These are phyloP conservation scores for Tetramitus jugosus DNA, from an alignment of 208 protist species.

Conservation along the genomic window DNA sequence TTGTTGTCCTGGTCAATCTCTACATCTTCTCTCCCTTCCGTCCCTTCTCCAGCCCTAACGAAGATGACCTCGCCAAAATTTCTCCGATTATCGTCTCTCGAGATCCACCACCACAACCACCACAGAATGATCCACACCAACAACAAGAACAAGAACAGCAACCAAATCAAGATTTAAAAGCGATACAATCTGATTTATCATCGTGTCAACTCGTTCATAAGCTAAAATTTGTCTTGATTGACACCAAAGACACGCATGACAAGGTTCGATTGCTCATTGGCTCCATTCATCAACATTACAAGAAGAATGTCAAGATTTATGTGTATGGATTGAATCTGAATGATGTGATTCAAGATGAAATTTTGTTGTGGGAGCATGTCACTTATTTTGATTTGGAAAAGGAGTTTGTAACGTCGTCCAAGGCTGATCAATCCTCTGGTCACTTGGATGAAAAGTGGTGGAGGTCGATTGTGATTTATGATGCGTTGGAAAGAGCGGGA, in stretches of 20 bases:
- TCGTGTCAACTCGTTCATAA: no score
- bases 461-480: not conserved
- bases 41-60: no score
- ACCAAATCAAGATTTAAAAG: no score
- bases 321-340: not conserved
- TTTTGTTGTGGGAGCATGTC: slow-evolving; percentile 8
- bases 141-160: no score
- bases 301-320: not conserved
- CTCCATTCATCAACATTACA: not conserved
- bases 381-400: not conserved
- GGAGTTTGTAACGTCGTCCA: not conserved
- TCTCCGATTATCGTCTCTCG: no score
- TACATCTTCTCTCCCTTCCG: no score
- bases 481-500: not conserved
- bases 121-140: no score
- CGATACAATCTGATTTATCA: no score
- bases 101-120: no score
- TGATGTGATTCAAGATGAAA: no score
- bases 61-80: no score
- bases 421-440: not conserved
- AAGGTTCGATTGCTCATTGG: not conserved
- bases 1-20: no score
- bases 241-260: not conserved
- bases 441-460: not conserved
- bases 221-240: not conserved